A percentile compares a stretch with the other conserved stretches of the same genome.
These are phyloP conservation scores for Sordariomycetes sp. DNA, from an alignment of 2,329 filamentous ascomycete species.

Conservation along the genomic window DNA sequence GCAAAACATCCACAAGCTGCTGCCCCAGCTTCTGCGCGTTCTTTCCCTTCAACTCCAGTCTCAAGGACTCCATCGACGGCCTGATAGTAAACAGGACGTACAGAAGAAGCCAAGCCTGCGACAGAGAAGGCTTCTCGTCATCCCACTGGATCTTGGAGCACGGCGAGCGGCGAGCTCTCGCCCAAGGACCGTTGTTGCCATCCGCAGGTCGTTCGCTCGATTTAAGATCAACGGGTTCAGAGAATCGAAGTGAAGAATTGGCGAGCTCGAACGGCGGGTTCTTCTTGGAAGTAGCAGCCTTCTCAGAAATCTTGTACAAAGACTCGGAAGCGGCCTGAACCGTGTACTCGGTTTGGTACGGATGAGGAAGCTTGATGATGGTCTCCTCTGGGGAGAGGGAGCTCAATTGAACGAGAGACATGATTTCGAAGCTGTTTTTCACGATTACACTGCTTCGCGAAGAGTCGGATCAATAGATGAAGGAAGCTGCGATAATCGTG, in stretches of 20 bases:
- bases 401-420: conserved; percentile 13
- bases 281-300: conserved; percentile 14
- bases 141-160: conserved; percentile 35
- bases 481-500: no score
- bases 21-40: conserved; percentile 21
- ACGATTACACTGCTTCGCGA: no score
- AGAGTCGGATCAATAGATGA: no score
- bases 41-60: conserved; percentile 32
- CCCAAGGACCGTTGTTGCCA: conserved; percentile 48
- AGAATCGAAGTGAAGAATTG: conserved; percentile 30
- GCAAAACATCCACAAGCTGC: conserved; percentile 35
- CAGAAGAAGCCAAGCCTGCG: conserved; percentile 42
- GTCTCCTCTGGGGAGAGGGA: conserved; percentile 23
- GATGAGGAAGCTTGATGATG: conserved; percentile 38
- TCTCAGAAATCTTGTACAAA: conserved; percentile 20
- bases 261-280: conserved; percentile 18
- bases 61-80: conserved; percentile 36
- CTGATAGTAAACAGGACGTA: conserved; percentile 44
- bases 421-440: conserved; percentile 1
- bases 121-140: conserved; percentile 30
- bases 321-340: conserved; percentile 20
- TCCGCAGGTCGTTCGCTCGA: conserved; percentile 37
- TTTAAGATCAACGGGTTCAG: conserved; percentile 35
- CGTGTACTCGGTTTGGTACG: conserved; percentile 36
- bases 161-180: conserved; percentile 43